phyloP scores from a whole-genome alignment of 75 land plant genomes.

The Sequoia sempervirens region DNA sequence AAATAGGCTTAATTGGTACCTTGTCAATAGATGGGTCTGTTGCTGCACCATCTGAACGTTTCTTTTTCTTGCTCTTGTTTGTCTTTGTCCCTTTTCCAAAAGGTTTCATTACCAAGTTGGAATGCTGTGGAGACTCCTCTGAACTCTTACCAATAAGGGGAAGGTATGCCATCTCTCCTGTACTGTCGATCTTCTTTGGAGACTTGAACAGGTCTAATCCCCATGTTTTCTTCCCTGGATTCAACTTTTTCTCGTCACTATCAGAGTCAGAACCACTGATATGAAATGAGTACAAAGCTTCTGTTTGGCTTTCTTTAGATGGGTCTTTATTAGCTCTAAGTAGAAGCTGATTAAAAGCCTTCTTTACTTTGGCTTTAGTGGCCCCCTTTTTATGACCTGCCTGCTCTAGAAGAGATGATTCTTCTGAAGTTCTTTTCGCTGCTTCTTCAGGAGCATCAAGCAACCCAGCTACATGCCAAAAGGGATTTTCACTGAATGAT shows the following conservation, averaged over 20 bases:
- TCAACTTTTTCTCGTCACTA: conserved; percentile 13
- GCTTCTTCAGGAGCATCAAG: not conserved
- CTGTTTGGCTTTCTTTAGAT: not conserved
- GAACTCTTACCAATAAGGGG: conserved; percentile 37
- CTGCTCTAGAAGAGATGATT: conserved; percentile 7
- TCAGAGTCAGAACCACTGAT: conserved; percentile 13
- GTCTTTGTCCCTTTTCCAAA: conserved; percentile 58
- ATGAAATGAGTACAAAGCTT: conserved; percentile 10
- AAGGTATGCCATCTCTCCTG: conserved; percentile 30
- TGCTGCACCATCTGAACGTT: conserved; percentile 47
- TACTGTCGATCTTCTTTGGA: conserved; percentile 36
- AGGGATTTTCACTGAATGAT: conserved; percentile 27
- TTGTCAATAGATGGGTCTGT: conserved; percentile 79
- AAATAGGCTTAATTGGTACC: conserved; percentile 27
- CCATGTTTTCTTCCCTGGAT: conserved; percentile 45
- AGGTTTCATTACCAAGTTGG: conserved; percentile 26
- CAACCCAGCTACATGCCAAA: conserved; percentile 19
- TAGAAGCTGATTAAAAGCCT: conserved; percentile 25
- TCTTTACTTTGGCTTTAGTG: conserved; percentile 14
- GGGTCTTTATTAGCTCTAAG: conserved; percentile 14
- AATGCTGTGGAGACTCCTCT: conserved; percentile 14
- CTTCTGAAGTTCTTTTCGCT: conserved; percentile 4
- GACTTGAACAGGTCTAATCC: conserved; percentile 56
- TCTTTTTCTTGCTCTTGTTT: conserved; percentile 56
- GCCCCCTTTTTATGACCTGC: not conserved